phyloP scores from a whole-genome alignment of 768 basidiomycete genomes.

The Lenzites betulinus region DNA sequence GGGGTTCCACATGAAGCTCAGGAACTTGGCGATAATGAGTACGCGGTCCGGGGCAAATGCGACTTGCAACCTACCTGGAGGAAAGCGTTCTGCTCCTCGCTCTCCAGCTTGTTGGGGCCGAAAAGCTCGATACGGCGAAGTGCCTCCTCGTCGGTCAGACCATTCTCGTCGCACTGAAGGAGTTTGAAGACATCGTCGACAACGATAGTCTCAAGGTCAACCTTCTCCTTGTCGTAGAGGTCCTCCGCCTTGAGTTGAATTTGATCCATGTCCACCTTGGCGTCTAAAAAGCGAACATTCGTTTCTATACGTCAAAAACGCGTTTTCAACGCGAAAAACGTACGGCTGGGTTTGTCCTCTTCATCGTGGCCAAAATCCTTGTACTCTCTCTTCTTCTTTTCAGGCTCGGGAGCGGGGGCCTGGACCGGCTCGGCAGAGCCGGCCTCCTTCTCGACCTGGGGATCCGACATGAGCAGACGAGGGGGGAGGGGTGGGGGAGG shows the following conservation, averaged over 20 bases:
- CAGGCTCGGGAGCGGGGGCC: constrained; percentile 34
- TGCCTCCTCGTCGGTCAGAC: constrained; percentile 77
- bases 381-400: constrained; percentile 78
- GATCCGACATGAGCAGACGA: constrained; percentile 36
- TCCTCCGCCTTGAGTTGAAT: constrained; percentile 93
- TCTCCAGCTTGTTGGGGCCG: constrained; percentile 93
- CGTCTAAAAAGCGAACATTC: constrained; percentile 51
- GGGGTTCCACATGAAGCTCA: constrained; percentile 99
- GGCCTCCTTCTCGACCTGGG: constrained; percentile 66
- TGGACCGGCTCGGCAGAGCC: constrained; percentile 48
- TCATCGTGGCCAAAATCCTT: constrained; percentile 82
- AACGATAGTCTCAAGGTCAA: constrained; percentile 95
- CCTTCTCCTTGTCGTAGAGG: constrained; percentile 98
- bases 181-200: constrained; percentile 97
- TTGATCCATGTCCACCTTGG: constrained; percentile 85
- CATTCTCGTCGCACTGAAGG: constrained; percentile 84
- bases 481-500: constrained; percentile 17
- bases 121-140: constrained; percentile 86
- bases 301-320: constrained; percentile 9
- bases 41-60: neutral
- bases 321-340: constrained; percentile 32
- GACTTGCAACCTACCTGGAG: constrained; percentile 59
- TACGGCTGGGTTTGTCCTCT: constrained; percentile 62
- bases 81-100: constrained; percentile 87
- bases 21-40: constrained; percentile 52